phyloP scores from a whole-genome alignment of 257 asterid species.

The Penstemon eatonii region DNA sequence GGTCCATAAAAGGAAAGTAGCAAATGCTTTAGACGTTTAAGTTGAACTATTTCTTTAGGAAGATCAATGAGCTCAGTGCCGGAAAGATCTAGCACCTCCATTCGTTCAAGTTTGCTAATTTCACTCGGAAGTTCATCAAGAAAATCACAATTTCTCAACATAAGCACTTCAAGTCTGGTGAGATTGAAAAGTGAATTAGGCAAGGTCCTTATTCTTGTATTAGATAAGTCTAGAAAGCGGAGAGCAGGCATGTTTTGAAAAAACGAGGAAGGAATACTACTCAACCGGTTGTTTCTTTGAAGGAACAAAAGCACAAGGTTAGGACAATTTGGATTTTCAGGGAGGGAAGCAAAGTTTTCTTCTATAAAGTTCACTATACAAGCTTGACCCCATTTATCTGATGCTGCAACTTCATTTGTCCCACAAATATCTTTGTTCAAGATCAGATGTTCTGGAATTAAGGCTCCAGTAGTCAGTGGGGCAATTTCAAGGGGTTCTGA shows the following conservation, averaged over 20 bases:
- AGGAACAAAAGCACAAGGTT: conserved; percentile 28
- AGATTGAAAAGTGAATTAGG: conserved; percentile 31
- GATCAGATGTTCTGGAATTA: no score
- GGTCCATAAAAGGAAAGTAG: conserved; percentile 35
- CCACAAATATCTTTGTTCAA: no score
- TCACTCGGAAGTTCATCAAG: conserved; percentile 23
- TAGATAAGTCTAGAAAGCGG: conserved; percentile 35
- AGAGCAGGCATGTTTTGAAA: conserved; percentile 24
- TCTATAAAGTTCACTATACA: conserved; percentile 19
- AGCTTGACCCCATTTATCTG: no score
- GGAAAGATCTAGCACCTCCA: conserved; percentile 34
- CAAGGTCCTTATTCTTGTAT: conserved; percentile 29
- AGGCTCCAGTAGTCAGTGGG: background rate
- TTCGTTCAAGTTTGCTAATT: background rate
- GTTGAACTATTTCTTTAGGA: conserved; percentile 30
- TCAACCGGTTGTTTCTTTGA: conserved; percentile 30
- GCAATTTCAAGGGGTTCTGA: background rate
- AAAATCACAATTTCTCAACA: conserved; percentile 27
- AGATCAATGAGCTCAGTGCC: conserved; percentile 32
- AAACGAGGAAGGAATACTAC: conserved; percentile 26
- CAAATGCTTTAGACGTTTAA: conserved; percentile 24
- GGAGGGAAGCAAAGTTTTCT: conserved; percentile 21
- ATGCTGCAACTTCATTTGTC: no score
- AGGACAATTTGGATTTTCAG: conserved; percentile 12
- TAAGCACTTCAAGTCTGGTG: conserved; percentile 27